Conservation (phyloP, 2,329 filamentous ascomycete genomes). For the Curvularia spicifera region DNA sequence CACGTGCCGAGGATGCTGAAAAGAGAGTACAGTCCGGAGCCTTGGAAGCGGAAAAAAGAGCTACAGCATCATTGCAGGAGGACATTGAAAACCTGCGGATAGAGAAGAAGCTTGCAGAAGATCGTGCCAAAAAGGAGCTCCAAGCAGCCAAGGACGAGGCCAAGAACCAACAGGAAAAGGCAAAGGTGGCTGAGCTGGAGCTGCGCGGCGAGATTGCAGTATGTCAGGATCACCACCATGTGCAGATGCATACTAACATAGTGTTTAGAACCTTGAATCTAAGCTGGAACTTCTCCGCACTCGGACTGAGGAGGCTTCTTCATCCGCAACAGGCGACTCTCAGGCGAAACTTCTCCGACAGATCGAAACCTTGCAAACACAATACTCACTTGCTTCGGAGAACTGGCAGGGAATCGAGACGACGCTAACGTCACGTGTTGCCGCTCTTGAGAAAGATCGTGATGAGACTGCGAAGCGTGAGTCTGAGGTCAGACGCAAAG, state of each 20-base stretch:
- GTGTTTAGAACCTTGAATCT: conserved; percentile 72
- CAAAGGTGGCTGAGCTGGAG: conserved; percentile 73
- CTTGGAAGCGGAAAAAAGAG: conserved; percentile 68
- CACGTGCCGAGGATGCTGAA: conserved; percentile 71
- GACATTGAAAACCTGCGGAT: conserved; percentile 70
- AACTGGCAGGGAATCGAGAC: conserved; percentile 98
- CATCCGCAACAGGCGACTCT: conserved; percentile 78
- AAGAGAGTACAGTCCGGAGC: conserved; percentile 70
- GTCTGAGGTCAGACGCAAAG: conserved; percentile 85
- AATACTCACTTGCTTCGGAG: conserved; percentile 91
- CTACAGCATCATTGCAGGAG: conserved; percentile 63
- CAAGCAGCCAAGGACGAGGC: conserved; percentile 75
- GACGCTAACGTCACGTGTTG: conserved; percentile 77
- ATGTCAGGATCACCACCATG: conserved; percentile 14
- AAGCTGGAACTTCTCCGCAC: conserved; percentile 88
- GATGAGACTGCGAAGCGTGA: conserved; percentile 86
- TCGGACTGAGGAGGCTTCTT: conserved; percentile 86
- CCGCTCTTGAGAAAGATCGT: conserved; percentile 84
- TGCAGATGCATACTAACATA: conserved; percentile 31
- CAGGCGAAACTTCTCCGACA: conserved; percentile 91
- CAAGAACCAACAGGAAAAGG: conserved; percentile 73
- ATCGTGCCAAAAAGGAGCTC: conserved; percentile 73
- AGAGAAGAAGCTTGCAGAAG: conserved; percentile 77
- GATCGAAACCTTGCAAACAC: conserved; percentile 92
- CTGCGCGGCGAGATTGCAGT: conserved; percentile 75